A percentile compares a stretch with the other conserved stretches of the same genome.
These are phyloP conservation scores for Mycena galericulata DNA, from an alignment of 768 basidiomycete species.

Conservation along the genomic window DNA sequence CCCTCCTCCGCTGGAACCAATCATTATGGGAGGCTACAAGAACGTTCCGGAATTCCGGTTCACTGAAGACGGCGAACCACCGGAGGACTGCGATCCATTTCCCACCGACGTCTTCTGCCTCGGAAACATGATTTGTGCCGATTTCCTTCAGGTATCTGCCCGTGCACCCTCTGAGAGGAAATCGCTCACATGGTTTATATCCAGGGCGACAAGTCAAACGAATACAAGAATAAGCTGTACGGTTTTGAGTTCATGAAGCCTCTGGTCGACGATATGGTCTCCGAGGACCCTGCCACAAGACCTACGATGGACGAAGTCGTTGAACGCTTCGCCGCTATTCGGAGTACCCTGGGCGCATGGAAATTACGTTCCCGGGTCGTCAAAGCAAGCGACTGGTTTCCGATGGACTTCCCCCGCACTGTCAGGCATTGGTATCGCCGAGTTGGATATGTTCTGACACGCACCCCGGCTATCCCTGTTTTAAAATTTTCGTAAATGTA, in stretches of 20 bases:
- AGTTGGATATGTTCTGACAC: too few relatives aligned
- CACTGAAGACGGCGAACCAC: not conserved
- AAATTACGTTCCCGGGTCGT: not conserved
- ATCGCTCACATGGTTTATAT: not conserved
- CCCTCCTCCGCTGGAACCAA: slow-evolving; percentile 39
- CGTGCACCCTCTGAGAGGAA: not conserved
- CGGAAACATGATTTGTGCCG: not conserved
- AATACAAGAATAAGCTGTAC: not conserved
- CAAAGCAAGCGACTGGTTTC: too few relatives aligned
- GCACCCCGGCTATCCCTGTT: too few relatives aligned
- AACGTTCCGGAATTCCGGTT: slow-evolving; percentile 53
- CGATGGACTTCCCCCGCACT: too few relatives aligned
- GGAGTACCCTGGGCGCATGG: not conserved
- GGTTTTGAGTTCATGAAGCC: not conserved
- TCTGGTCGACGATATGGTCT: not conserved
- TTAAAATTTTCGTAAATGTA: too few relatives aligned
- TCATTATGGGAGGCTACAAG: slow-evolving; percentile 55
- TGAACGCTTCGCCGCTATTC: not conserved
- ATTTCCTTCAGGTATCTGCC: not conserved
- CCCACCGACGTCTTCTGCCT: not conserved
- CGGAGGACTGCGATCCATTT: slow-evolving; percentile 15
- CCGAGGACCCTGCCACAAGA: not conserved
- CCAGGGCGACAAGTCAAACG: not conserved
- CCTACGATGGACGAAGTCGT: not conserved
- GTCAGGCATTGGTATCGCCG: too few relatives aligned